Conservation (phyloP, 2,329 filamentous ascomycete species). For the Aspergillus bombycis region DNA sequence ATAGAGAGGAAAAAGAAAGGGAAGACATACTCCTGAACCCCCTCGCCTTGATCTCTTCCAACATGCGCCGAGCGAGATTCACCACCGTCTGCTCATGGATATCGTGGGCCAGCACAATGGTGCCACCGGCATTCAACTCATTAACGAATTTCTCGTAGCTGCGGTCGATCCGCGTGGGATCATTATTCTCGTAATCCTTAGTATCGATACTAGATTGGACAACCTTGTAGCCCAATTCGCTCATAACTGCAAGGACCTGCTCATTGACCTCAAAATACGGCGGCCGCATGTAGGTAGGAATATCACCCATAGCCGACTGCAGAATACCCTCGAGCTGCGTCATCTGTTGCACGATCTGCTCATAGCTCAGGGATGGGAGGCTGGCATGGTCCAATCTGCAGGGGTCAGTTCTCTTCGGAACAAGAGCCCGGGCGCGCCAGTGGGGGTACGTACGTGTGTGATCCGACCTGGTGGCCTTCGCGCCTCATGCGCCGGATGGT, state of each 20-base stretch:
- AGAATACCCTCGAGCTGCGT: slow-evolving; percentile 45
- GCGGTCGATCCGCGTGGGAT: slow-evolving; percentile 30
- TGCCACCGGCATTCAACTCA: slow-evolving; percentile 36
- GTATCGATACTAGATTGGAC: slow-evolving; percentile 49
- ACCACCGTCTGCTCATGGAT: slow-evolving; percentile 41
- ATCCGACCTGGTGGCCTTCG: slow-evolving; percentile 52
- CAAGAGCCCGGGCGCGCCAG: background rate
- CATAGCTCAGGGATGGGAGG: slow-evolving; percentile 37
- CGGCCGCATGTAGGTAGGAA: slow-evolving; percentile 53
- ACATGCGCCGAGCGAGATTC: slow-evolving; percentile 36
- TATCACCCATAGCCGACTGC: slow-evolving; percentile 44
- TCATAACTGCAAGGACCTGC: slow-evolving; percentile 39
- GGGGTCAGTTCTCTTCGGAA: background rate
- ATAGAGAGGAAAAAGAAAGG: background rate
- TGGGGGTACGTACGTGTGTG: slow-evolving; percentile 45
- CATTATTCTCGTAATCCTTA: slow-evolving; percentile 45
- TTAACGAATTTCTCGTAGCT: slow-evolving; percentile 37
- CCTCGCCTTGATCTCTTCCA: slow-evolving; percentile 41
- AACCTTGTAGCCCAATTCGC: slow-evolving; percentile 50
- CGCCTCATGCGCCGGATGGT: slow-evolving; percentile 33
- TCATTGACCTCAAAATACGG: slow-evolving; percentile 46
- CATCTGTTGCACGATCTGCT: slow-evolving; percentile 44
- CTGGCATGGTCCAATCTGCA: slow-evolving; percentile 45
- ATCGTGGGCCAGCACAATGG: slow-evolving; percentile 43
- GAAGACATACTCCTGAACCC: slow-evolving; percentile 42